These are phyloP conservation scores for Pichia exigua DNA, from an alignment of 805 yeast genomes.

Conservation along the genomic window DNA sequence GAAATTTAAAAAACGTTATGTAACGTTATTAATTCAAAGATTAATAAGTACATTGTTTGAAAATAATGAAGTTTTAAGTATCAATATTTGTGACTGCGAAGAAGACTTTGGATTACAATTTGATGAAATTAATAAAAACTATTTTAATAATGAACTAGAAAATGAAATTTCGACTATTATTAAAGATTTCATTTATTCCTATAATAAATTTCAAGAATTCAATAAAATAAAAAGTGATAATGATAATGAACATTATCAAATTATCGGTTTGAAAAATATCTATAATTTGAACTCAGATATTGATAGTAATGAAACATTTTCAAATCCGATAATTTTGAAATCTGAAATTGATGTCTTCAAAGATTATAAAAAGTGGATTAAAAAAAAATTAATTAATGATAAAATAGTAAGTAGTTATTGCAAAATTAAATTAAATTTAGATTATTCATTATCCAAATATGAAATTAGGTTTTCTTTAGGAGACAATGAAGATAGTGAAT, in stretches of 20 bases:
- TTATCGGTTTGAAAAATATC: background rate
- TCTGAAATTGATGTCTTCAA: background rate
- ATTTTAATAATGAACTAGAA: background rate
- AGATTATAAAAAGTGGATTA: background rate
- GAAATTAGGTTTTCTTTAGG: background rate
- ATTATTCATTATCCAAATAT: background rate
- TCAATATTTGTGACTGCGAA: background rate
- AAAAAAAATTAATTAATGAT: background rate
- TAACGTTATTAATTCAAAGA: background rate
- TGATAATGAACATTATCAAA: background rate
- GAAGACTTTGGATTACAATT: background rate
- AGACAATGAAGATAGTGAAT: background rate
- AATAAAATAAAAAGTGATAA: background rate
- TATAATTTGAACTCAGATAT: background rate
- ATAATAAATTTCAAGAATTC: background rate
- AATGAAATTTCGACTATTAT: background rate
- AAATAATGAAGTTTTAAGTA: background rate
- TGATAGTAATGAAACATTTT: background rate
- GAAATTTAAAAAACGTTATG: constrained; percentile 1
- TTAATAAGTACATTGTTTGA: background rate
- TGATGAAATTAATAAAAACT: background rate
- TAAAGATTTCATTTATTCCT: background rate
- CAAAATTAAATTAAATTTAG: background rate
- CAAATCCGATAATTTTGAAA: background rate
- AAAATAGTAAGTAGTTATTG: background rate